These are phyloP conservation scores for Seiridium unicorne DNA, from an alignment of 2,329 filamentous ascomycete species.

Conservation along the genomic window DNA sequence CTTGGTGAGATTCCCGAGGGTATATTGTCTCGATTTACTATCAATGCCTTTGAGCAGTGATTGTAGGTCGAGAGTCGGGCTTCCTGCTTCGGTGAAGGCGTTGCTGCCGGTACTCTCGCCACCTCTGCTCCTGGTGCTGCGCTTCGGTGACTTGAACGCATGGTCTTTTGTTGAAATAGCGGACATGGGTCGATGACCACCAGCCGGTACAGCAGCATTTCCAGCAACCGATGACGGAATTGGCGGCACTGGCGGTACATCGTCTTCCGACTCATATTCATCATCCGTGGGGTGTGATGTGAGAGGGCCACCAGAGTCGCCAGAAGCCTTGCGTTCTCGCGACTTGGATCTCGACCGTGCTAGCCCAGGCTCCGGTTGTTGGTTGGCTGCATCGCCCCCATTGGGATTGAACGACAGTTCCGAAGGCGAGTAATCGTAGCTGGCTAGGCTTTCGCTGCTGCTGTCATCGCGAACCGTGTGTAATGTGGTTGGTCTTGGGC, in stretches of 20 bases:
- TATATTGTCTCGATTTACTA: slow-evolving; percentile 28
- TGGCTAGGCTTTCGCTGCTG: slow-evolving; percentile 67
- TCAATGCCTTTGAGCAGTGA: slow-evolving; percentile 31
- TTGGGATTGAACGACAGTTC: slow-evolving; percentile 61
- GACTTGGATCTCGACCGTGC: slow-evolving; percentile 24
- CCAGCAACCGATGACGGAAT: slow-evolving; percentile 37
- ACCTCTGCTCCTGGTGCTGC: slow-evolving; percentile 25
- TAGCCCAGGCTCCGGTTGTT: slow-evolving; percentile 18
- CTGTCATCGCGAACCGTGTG: slow-evolving; percentile 40
- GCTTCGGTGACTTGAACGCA: slow-evolving; percentile 24
- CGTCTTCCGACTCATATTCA: slow-evolving; percentile 29
- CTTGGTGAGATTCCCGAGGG: slow-evolving; percentile 28
- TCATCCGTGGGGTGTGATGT: slow-evolving; percentile 27
- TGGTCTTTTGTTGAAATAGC: slow-evolving; percentile 34
- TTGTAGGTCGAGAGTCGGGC: slow-evolving; percentile 26
- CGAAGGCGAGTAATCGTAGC: slow-evolving; percentile 66
- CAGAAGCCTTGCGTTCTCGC: slow-evolving; percentile 24
- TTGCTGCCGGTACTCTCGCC: slow-evolving; percentile 24
- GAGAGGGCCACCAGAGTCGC: slow-evolving; percentile 23
- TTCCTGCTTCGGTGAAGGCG: slow-evolving; percentile 17
- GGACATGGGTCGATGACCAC: slow-evolving; percentile 20
- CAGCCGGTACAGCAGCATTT: slow-evolving; percentile 16
- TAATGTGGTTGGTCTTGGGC: slow-evolving; percentile 36
- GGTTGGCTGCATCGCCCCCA: slow-evolving; percentile 27
- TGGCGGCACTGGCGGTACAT: slow-evolving; percentile 56